Evolutionary conservation across 257 asterid genomes (phyloP).

Genomic region (Rubia yunnanensis): DNA sequence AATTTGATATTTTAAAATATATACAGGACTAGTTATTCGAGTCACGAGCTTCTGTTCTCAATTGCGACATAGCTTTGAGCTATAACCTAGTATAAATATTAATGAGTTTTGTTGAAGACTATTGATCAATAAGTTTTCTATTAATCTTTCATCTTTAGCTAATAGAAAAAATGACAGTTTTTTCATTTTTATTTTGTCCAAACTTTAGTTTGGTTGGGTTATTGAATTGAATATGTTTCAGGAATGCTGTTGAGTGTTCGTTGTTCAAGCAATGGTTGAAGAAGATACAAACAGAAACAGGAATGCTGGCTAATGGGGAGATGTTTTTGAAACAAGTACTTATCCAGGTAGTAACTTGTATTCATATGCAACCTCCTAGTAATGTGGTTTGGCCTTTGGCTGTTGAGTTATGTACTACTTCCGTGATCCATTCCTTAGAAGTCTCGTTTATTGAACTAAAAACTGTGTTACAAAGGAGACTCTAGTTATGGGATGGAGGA

Average conservation of each 20-base stretch:
- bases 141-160: too few species aligned
- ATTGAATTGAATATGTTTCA: constrained; percentile 23
- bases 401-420: neutral
- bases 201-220: neutral
- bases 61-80: too few species aligned
- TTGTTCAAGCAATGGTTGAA: constrained; percentile 80
- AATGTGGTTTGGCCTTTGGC: neutral
- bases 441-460: neutral
- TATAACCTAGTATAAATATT: neutral
- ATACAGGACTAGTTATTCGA: too few species aligned
- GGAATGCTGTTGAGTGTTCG: constrained; percentile 75
- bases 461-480: neutral
- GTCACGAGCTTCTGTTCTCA: too few species aligned
- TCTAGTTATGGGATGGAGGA: neutral
- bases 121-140: neutral
- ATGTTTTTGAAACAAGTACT: constrained; percentile 55
- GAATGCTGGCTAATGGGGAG: constrained; percentile 57
- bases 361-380: constrained; percentile 1
- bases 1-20: too few species aligned
- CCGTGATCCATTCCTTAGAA: neutral
- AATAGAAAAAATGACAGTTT: too few species aligned
- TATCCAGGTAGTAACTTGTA: constrained; percentile 56
- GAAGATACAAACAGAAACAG: constrained; percentile 59
- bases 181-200: too few species aligned
- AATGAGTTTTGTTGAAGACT: neutral